Evolutionary conservation across 2,329 filamentous ascomycete genomes (phyloP).

Genomic region (Hypomyces perniciosus): DNA sequence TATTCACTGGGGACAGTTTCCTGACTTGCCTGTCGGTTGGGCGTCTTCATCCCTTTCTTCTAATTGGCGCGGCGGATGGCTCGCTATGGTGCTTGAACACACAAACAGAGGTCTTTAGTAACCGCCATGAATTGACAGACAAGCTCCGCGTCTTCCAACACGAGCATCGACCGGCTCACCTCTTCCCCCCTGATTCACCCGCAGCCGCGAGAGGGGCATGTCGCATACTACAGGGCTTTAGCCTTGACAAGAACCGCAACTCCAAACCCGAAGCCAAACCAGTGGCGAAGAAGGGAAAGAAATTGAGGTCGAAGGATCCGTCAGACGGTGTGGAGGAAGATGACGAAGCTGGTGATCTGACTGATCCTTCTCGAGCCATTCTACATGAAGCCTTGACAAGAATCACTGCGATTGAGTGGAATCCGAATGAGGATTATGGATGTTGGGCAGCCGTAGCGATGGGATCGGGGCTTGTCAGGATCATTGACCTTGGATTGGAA

Average conservation of each 20-base stretch:
- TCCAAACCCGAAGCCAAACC: slow-evolving; percentile 36
- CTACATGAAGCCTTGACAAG: slow-evolving; percentile 59
- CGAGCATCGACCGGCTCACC: slow-evolving; percentile 39
- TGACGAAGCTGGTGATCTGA: slow-evolving; percentile 25
- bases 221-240: slow-evolving; percentile 47
- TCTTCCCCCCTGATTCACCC: slow-evolving; percentile 24
- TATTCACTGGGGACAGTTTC: slow-evolving; percentile 45
- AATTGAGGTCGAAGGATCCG: slow-evolving; percentile 30
- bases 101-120: slow-evolving; percentile 32
- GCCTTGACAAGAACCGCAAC: slow-evolving; percentile 44
- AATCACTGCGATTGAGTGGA: slow-evolving; percentile 60
- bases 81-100: slow-evolving; percentile 44
- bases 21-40: slow-evolving; percentile 46
- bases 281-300: slow-evolving; percentile 31
- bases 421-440: slow-evolving; percentile 58
- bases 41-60: slow-evolving; percentile 45
- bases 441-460: slow-evolving; percentile 62
- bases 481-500: slow-evolving; percentile 59
- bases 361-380: slow-evolving; percentile 38
- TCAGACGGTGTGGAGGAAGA: slow-evolving; percentile 26
- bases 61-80: slow-evolving; percentile 49
- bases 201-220: slow-evolving; percentile 38
- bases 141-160: slow-evolving; percentile 44
- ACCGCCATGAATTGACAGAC: slow-evolving; percentile 27
- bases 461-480: slow-evolving; percentile 59